phyloP scores from a whole-genome alignment of 768 basidiomycete species.

The Tylopilus intermedius region DNA sequence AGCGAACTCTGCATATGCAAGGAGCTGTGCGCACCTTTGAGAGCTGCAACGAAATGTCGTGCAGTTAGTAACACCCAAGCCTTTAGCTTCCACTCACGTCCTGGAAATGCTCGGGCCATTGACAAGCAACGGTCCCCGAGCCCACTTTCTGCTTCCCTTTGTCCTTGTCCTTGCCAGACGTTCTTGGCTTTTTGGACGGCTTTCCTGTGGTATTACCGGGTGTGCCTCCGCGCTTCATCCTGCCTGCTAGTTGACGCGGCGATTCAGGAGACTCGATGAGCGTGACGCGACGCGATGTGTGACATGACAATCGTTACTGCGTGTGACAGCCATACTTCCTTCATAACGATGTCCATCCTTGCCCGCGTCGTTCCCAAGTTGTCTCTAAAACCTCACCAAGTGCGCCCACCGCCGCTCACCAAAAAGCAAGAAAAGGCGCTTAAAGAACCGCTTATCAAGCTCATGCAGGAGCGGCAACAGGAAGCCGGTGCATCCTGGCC shows the following conservation, averaged over 20 bases:
- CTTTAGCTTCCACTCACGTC: slow-evolving; percentile 29
- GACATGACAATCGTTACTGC: slow-evolving; percentile 12
- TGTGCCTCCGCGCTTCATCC: slow-evolving; percentile 15
- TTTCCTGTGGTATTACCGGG: not conserved
- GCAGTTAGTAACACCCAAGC: not conserved
- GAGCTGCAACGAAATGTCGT: slow-evolving; percentile 34
- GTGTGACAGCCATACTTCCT: not conserved
- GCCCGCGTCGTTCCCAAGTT: slow-evolving; percentile 38
- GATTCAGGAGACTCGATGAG: not conserved
- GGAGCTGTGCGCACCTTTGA: slow-evolving; percentile 46
- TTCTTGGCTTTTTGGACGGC: slow-evolving; percentile 16
- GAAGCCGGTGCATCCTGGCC: slow-evolving; percentile 41
- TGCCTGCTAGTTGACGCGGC: not conserved
- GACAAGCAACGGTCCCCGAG: slow-evolving; percentile 21
- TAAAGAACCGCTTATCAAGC: slow-evolving; percentile 37
- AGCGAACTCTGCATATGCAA: not conserved
- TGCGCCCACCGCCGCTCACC: slow-evolving; percentile 32
- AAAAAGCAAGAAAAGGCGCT: slow-evolving; percentile 24
- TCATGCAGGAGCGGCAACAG: slow-evolving; percentile 37
- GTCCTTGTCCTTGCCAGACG: not conserved
- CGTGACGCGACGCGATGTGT: slow-evolving; percentile 17
- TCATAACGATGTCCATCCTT: slow-evolving; percentile 16
- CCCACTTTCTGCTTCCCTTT: slow-evolving; percentile 19
- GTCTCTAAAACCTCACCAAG: slow-evolving; percentile 16
- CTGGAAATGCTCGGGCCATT: slow-evolving; percentile 61